Conservation (phyloP, 2,329 filamentous ascomycete species). For the Madurella fahalii region DNA sequence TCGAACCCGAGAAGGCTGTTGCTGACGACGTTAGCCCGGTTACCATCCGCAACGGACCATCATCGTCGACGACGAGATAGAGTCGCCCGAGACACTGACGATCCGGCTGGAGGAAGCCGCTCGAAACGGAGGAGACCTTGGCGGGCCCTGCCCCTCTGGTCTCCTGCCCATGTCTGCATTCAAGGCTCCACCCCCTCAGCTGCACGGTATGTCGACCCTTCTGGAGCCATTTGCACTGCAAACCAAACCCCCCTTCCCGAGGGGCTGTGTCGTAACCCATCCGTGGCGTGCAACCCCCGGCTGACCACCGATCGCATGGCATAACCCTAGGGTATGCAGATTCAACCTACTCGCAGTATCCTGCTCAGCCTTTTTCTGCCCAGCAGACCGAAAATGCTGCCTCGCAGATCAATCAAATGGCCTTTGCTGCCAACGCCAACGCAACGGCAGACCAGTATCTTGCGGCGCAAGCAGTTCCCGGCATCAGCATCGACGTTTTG, state of each 20-base stretch:
- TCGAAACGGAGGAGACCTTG: slow-evolving; percentile 50
- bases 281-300: neutral
- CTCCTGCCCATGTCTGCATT: slow-evolving; percentile 78
- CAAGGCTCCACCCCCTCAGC: slow-evolving; percentile 70
- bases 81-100: slow-evolving; percentile 54
- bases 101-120: slow-evolving; percentile 53
- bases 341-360: slow-evolving; percentile 50
- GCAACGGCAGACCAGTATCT: slow-evolving; percentile 62
- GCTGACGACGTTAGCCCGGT: slow-evolving; percentile 40
- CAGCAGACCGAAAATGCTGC: slow-evolving; percentile 49
- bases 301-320: slow-evolving; percentile 3
- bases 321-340: slow-evolving; percentile 36
- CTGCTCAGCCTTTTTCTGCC: slow-evolving; percentile 42
- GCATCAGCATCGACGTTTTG: slow-evolving; percentile 51
- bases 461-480: slow-evolving; percentile 54
- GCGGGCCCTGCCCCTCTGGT: slow-evolving; percentile 54
- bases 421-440: slow-evolving; percentile 54
- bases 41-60: slow-evolving; percentile 53
- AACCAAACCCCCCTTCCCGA: too few species aligned
- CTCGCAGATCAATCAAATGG: slow-evolving; percentile 51
- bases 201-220: slow-evolving; percentile 66
- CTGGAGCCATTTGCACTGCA: neutral
- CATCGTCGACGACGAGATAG: slow-evolving; percentile 55
- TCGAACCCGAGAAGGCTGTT: neutral
- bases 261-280: neutral